A percentile compares a stretch with the other conserved stretches of the same genome.
Conservation (phyloP, 2,329 filamentous ascomycete genomes). For the Ophiostoma fasciatum region DNA sequence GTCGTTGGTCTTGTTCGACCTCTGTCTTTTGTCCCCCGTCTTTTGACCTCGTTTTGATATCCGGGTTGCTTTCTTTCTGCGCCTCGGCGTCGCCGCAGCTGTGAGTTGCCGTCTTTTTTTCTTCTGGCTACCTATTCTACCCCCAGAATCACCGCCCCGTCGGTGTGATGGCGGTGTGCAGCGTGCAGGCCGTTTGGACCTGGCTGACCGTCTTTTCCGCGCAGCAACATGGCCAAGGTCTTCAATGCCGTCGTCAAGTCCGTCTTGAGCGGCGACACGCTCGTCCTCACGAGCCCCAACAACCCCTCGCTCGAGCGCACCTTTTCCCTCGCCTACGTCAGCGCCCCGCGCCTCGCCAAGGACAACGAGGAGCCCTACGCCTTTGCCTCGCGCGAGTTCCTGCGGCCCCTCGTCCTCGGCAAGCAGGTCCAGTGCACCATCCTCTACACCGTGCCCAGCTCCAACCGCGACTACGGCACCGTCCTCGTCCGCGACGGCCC, state of each 20-base stretch:
- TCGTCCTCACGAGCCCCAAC: conserved; percentile 67
- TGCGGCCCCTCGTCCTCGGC: conserved; percentile 71
- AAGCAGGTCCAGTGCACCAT: conserved; percentile 76
- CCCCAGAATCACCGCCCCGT: conserved; percentile 99
- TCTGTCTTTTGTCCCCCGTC: too few relatives aligned
- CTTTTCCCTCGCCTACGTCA: conserved; percentile 84
- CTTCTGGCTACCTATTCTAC: too few relatives aligned
- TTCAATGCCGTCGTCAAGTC: conserved; percentile 74
- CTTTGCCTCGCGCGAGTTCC: conserved; percentile 87
- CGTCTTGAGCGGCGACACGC: conserved; percentile 83
- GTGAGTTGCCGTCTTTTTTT: too few relatives aligned
- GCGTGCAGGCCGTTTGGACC: conserved; percentile 80
- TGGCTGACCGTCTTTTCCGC: conserved; percentile 24
- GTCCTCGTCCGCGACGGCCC: conserved; percentile 63
- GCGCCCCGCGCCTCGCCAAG: conserved; percentile 69
- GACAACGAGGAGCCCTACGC: conserved; percentile 87
- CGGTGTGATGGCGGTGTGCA: conserved; percentile 83
- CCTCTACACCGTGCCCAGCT: conserved; percentile 74
- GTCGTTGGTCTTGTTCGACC: too few relatives aligned
- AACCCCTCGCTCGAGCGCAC: conserved; percentile 73
- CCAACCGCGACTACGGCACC: conserved; percentile 76
- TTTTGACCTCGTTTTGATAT: too few relatives aligned
- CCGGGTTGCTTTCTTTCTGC: too few relatives aligned
- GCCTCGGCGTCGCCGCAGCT: too few relatives aligned
- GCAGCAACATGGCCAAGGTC: conserved; percentile 29